Conservation (phyloP, 148 eudicot genomes). For the Dianthus caryophyllus region DNA sequence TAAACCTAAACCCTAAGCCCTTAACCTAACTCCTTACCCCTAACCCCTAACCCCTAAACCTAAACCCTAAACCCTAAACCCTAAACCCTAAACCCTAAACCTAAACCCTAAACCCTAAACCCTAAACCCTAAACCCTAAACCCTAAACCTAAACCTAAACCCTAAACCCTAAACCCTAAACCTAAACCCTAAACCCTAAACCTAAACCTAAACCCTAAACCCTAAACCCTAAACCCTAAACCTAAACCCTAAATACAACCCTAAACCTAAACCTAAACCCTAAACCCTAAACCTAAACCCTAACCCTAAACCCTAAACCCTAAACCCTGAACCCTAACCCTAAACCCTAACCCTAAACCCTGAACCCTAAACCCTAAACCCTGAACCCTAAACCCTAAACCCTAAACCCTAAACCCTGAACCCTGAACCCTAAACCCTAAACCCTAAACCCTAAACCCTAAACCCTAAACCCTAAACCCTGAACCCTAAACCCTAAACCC, state of each 20-base stretch:
- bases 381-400: constrained; percentile 3
- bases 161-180: not conserved
- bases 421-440: not conserved
- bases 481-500: too few species aligned
- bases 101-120: constrained; percentile 1
- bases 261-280: not conserved
- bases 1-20: constrained; percentile 23
- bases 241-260: not conserved
- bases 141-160: not conserved
- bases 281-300: not conserved
- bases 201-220: not conserved
- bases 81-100: not conserved
- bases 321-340: not conserved
- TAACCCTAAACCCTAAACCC: not conserved
- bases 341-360: constrained; percentile 2
- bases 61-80: not conserved
- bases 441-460: not conserved
- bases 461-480: not conserved
- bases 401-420: not conserved
- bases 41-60: constrained; percentile 16
- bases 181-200: not conserved
- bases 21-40: constrained; percentile 23
- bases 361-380: constrained; percentile 2
- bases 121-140: not conserved
- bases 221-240: not conserved